Evolutionary conservation across 192 early-diverging fungal genomes (phyloP), one percentile per base, ranked within the genome.

Genomic region (Gorgonomyces haynaldii): DNA sequence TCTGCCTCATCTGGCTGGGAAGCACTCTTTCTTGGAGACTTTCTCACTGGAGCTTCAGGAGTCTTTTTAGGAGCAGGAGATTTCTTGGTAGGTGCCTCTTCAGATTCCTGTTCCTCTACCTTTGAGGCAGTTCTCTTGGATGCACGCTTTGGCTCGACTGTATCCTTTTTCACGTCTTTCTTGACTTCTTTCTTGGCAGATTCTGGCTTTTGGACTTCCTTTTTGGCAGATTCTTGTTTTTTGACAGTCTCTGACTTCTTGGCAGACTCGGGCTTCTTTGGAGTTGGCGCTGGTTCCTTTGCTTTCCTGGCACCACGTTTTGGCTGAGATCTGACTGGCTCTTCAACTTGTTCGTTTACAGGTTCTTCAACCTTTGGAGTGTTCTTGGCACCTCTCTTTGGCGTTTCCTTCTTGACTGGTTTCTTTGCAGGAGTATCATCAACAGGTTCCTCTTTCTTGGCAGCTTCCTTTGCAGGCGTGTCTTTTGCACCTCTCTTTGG

Each of bases 401-500:
- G 40, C 8, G 40, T 42, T 6, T n/a, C 37, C 17, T 6, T 6
- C 37, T 38, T 38, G 17, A 16, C 16, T 38, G 37, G 8, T 4
- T 7, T 8, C 1, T 42, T 42, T 12, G 30, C 6, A 12, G 12
- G 5, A 8, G 12, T 12, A 23, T 19, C 8, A 9, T 42, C 17
- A 8, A 17, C 19, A 0, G 21, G 7, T 23, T 42, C 40, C 16
- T 38, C 37, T 16, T 38, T 38, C 17, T 38, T 38, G 12, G 37
- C 40, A 51, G 45, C 26, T 47, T 47, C 22, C 26, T 29, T 29
- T 12, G 3, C 19, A 35, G 24, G 4, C 3, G n/a, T 22, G 3
- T 37, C 37, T 20, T 47, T 47, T 9, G 50, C 12, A 5, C 24
- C 12, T 21, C 29, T 52, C 38, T n/a, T 24, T 4, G 51, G 13